These are phyloP conservation scores for Mucor indicus DNA, from an alignment of 371 early-diverging fungal species.

Conservation along the genomic window DNA sequence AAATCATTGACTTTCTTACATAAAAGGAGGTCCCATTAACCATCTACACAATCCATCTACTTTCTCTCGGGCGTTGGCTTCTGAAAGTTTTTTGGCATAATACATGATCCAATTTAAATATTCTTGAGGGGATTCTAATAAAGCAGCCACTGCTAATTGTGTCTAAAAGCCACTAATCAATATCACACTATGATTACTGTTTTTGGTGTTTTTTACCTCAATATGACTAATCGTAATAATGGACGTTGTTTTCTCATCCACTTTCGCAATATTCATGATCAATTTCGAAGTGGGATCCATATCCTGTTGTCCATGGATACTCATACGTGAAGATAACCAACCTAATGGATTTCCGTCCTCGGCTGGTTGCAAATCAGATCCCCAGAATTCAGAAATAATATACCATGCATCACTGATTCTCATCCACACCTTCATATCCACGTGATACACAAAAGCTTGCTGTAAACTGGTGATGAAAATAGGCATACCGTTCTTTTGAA, in stretches of 20 bases:
- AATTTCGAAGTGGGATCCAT: constrained; percentile 28
- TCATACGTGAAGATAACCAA: constrained; percentile 25
- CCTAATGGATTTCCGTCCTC: constrained; percentile 26
- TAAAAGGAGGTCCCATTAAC: constrained; percentile 59
- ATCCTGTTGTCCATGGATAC: neutral
- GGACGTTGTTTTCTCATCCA: constrained; percentile 16
- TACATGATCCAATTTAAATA: constrained; percentile 62
- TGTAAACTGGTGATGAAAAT: constrained; percentile 69
- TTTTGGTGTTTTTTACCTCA: constrained; percentile 15
- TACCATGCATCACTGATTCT: constrained; percentile 67
- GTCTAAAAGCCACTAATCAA: too few species aligned
- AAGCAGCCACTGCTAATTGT: constrained; percentile 59
- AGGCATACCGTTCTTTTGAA: constrained; percentile 68
- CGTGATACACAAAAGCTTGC: constrained; percentile 73
- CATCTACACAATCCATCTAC: constrained; percentile 73
- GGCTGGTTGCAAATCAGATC: constrained; percentile 3
- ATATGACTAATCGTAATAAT: constrained; percentile 35
- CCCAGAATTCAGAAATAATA: constrained; percentile 57
- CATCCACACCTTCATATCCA: constrained; percentile 70
- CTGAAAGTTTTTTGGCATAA: constrained; percentile 70
- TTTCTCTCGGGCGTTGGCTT: constrained; percentile 60
- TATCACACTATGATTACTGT: neutral
- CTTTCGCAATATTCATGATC: constrained; percentile 19
- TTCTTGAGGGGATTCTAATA: constrained; percentile 60
- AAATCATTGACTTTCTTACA: too few species aligned